Evolutionary conservation across 1,284 basidiomycete genomes (phyloP).

Genomic region (Boletus holoroseus): DNA sequence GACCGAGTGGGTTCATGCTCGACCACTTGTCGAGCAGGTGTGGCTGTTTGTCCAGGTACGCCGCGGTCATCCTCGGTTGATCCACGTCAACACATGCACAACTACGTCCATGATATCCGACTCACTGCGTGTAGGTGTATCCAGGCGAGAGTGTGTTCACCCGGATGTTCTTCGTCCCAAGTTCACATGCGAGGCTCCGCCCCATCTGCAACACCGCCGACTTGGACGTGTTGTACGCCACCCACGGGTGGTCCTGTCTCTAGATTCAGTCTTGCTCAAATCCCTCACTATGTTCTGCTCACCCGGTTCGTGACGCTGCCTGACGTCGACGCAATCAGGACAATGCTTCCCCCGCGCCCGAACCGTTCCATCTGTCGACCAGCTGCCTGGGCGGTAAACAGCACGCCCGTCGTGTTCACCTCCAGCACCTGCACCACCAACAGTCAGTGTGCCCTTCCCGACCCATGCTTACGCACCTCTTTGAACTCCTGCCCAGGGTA

Average conservation of each 20-base stretch:
- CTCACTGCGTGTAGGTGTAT: constrained; percentile 68
- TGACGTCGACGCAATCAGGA: constrained; percentile 79
- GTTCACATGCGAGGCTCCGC: constrained; percentile 80
- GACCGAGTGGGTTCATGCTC: constrained; percentile 66
- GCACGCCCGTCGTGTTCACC: constrained; percentile 73
- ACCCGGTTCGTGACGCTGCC: constrained; percentile 80
- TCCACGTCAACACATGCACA: not conserved
- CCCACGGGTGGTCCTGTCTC: constrained; percentile 63
- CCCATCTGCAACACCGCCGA: constrained; percentile 78
- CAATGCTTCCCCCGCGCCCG: constrained; percentile 71
- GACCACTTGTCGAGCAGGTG: constrained; percentile 69
- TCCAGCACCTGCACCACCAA: constrained; percentile 51
- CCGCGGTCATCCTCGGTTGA: constrained; percentile 68
- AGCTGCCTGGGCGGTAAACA: constrained; percentile 76
- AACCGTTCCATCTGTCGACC: constrained; percentile 72
- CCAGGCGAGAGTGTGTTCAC: constrained; percentile 76
- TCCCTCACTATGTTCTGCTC: constrained; percentile 12
- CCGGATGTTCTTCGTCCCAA: constrained; percentile 64
- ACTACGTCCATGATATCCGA: not conserved
- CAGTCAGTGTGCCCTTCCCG: not conserved
- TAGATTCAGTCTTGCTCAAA: constrained; percentile 2
- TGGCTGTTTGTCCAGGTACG: constrained; percentile 66
- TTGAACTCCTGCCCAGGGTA: constrained; percentile 69
- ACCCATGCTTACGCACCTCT: constrained; percentile 40
- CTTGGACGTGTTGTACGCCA: constrained; percentile 78